Evolutionary conservation across 768 basidiomycete genomes (phyloP).

Genomic region (Pleurotus platypus): DNA sequence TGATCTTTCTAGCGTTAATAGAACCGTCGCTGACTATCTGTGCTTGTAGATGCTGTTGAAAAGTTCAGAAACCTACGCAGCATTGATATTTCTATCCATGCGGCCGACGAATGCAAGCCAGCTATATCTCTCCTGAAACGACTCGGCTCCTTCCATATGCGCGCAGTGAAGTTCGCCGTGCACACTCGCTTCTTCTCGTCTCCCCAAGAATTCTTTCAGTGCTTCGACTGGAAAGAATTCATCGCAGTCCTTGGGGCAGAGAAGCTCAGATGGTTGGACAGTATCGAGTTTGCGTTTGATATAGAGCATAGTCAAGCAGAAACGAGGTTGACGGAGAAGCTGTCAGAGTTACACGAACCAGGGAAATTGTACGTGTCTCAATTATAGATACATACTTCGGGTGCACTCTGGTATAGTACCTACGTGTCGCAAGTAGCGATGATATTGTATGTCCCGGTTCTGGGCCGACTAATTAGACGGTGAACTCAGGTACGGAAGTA

Average conservation of each 20-base stretch:
- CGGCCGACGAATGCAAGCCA: background rate
- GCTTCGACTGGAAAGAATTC: background rate
- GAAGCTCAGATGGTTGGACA: background rate
- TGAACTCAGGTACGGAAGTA: too few species aligned
- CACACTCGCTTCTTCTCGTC: slow-evolving; percentile 1
- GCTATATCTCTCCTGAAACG: background rate
- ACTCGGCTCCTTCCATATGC: background rate
- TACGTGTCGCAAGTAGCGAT: too few species aligned
- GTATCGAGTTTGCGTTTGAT: background rate
- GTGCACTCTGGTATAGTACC: too few species aligned
- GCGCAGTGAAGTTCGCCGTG: background rate
- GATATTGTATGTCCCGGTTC: too few species aligned
- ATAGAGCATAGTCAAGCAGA: background rate
- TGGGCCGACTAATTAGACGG: too few species aligned
- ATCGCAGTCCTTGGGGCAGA: background rate
- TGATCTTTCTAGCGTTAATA: too few species aligned
- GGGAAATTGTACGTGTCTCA: background rate
- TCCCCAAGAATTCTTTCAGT: background rate
- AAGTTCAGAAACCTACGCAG: background rate
- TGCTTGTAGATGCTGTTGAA: background rate
- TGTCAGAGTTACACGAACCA: background rate
- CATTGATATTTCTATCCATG: background rate
- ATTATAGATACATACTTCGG: too few species aligned
- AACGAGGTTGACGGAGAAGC: background rate
- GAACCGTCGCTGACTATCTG: too few species aligned